Evolutionary conservation across 208 protist species (phyloP).

Genomic region (Crithidia sp.): DNA sequence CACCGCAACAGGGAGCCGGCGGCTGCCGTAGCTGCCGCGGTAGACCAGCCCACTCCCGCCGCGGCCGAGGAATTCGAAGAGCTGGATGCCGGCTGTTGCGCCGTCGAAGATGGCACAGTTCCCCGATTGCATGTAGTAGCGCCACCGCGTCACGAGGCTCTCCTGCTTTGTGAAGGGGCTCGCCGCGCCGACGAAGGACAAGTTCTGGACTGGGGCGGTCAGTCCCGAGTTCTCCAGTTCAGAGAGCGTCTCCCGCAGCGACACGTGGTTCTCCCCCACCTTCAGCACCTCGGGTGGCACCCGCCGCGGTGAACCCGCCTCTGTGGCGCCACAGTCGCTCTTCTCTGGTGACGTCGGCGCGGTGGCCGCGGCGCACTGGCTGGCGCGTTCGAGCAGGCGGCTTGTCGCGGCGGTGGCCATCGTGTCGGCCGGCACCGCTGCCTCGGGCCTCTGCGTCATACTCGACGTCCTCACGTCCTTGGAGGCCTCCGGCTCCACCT

Average conservation of each 20-base stretch:
- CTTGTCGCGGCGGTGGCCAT: no score
- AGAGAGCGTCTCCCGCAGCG: neutral
- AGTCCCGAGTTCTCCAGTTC: neutral
- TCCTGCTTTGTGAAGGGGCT: conserved; percentile 45
- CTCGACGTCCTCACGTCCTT: neutral
- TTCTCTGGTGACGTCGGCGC: no score
- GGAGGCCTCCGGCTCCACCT: neutral
- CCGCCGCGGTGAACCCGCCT: neutral
- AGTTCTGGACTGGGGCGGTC: neutral
- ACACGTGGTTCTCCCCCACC: neutral
- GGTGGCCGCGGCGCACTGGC: no score
- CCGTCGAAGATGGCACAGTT: conserved; percentile 65
- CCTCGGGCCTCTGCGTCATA: neutral
- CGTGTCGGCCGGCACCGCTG: no score
- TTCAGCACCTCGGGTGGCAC: neutral
- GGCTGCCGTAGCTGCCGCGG: conserved; percentile 55
- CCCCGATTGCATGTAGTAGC: conserved; percentile 57
- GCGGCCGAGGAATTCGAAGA: conserved; percentile 54
- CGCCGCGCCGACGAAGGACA: conserved; percentile 9
- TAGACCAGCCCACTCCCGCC: conserved; percentile 87
- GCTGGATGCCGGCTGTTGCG: conserved; percentile 46
- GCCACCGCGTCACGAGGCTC: conserved; percentile 64
- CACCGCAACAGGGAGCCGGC: conserved; percentile 72
- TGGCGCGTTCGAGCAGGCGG: no score
- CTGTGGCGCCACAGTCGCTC: no score